Evolutionary conservation across 169 alveolate species (phyloP).

Genomic region (Amoebophrya sp.): DNA sequence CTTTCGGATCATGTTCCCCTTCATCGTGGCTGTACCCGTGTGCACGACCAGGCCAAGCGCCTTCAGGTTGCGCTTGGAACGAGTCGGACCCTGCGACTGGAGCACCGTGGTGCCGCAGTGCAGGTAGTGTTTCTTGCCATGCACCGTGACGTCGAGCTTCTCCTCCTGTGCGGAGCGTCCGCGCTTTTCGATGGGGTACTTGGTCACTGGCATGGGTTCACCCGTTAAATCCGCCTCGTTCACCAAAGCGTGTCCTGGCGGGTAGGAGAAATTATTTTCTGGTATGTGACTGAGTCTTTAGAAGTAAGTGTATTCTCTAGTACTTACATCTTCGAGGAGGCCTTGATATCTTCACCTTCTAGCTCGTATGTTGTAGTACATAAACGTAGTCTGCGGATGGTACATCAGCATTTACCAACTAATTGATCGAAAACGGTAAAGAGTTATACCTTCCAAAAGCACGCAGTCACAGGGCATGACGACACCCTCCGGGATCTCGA

Average conservation of each 20-base stretch:
- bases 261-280: too few relatives aligned
- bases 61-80: conserved; percentile 16
- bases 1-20: not conserved
- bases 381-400: too few relatives aligned
- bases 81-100: not conserved
- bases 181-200: not conserved
- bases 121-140: conserved; percentile 21
- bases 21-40: conserved; percentile 6
- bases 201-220: conserved; percentile 20
- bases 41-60: conserved; percentile 1
- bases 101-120: conserved; percentile 1
- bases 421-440: too few relatives aligned
- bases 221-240: conserved; percentile 1
- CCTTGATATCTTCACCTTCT: too few relatives aligned
- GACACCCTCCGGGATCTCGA: conserved; percentile 18
- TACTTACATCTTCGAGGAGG: too few relatives aligned
- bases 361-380: too few relatives aligned
- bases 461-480: conserved; percentile 24
- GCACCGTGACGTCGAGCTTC: not conserved
- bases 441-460: not conserved
- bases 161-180: not conserved
- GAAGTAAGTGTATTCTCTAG: too few relatives aligned
- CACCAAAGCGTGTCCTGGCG: conserved; percentile 13
- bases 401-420: too few relatives aligned
- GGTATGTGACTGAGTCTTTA: too few relatives aligned